Conservation (phyloP, 306 rosid genomes). For the Lithocarpus polystachyus region DNA sequence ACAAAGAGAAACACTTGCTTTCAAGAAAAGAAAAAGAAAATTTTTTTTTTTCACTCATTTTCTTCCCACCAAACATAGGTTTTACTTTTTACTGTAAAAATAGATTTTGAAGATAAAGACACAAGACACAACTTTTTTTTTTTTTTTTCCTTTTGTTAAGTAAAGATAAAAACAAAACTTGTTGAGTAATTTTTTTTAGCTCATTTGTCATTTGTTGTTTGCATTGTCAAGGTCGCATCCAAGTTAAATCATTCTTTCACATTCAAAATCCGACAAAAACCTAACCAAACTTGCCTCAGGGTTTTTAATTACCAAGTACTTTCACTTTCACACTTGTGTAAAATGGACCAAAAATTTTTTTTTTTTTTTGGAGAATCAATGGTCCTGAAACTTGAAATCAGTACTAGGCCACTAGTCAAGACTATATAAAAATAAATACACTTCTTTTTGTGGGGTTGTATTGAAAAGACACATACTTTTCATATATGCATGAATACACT, state of each 20-base stretch:
- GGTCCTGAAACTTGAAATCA: background rate
- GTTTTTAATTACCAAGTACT: too few species aligned
- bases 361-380: too few species aligned
- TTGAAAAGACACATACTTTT: too few species aligned
- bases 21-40: too few species aligned
- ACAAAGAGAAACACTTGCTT: too few species aligned
- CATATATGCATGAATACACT: background rate
- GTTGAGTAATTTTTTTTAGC: background rate
- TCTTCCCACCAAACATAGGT: too few species aligned
- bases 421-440: background rate
- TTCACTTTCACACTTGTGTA: too few species aligned
- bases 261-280: background rate
- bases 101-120: background rate
- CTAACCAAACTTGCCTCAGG: background rate
- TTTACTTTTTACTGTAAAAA: too few species aligned
- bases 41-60: too few species aligned
- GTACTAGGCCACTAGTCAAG: background rate
- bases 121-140: background rate
- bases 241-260: background rate
- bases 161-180: background rate
- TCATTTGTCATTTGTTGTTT: background rate
- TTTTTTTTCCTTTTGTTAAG: too few species aligned
- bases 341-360: too few species aligned
- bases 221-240: background rate
- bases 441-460: too few species aligned